These are phyloP conservation scores for Botrytis medusae DNA, from an alignment of 2,329 filamentous ascomycete species.

Conservation along the genomic window DNA sequence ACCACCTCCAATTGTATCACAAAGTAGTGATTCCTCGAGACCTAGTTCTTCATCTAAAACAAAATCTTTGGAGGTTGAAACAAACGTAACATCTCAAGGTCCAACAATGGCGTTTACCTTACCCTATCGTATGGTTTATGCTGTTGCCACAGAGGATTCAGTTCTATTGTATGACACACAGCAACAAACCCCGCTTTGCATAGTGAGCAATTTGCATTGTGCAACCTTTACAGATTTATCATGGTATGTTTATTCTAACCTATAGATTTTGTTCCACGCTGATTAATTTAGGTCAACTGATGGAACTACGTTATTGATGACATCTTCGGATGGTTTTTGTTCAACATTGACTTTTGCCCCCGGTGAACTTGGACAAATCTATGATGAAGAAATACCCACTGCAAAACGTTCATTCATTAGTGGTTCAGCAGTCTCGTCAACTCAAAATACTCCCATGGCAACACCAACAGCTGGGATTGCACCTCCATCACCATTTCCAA, in stretches of 20 bases:
- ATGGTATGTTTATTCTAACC: conserved; percentile 64
- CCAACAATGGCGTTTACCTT: conserved; percentile 75
- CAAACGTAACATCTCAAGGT: conserved; percentile 52
- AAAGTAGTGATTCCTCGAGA: conserved; percentile 45
- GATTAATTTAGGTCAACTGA: conserved; percentile 63
- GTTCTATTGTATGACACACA: conserved; percentile 96
- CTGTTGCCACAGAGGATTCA: conserved; percentile 94
- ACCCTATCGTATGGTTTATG: conserved; percentile 92
- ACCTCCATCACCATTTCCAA: conserved; percentile 57
- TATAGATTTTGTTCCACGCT: conserved; percentile 11
- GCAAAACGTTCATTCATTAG: conserved; percentile 45
- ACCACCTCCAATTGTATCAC: conserved; percentile 64
- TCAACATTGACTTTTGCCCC: conserved; percentile 82
- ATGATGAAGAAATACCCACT: conserved; percentile 64
- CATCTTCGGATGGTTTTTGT: conserved; percentile 98
- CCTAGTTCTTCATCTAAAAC: conserved; percentile 46
- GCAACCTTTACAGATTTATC: conserved; percentile 95
- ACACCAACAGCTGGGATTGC: conserved; percentile 65
- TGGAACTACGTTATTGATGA: conserved; percentile 80
- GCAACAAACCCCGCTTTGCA: conserved; percentile 86
- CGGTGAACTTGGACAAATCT: conserved; percentile 81
- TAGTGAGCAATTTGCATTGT: conserved; percentile 96
- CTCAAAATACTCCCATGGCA: conserved; percentile 66
- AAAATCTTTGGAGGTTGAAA: conserved; percentile 45
- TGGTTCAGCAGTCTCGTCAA: conserved; percentile 48